Evolutionary conservation across 169 alveolate genomes (phyloP).

Genomic region (Cryptosporidium tyzzeri): DNA sequence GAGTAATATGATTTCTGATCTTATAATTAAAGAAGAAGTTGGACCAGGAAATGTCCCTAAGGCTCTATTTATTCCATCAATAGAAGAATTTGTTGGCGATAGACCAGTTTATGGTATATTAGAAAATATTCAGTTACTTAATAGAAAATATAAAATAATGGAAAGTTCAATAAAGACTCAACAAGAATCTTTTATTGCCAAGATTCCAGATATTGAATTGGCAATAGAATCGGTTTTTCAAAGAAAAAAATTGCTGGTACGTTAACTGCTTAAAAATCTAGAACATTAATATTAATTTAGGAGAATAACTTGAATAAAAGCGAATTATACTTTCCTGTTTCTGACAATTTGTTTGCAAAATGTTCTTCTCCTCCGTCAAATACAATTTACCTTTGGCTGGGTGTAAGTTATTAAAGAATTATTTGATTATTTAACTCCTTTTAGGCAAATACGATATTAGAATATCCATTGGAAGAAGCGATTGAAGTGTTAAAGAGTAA

Average conservation of each 20-base stretch:
- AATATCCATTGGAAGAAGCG: slow-evolving; percentile 89
- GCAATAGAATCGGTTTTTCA: slow-evolving; percentile 57
- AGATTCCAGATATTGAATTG: slow-evolving; percentile 67
- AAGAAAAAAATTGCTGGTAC: slow-evolving; percentile 54
- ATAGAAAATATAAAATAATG: slow-evolving; percentile 68
- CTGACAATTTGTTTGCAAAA: slow-evolving; percentile 87
- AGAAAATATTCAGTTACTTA: slow-evolving; percentile 53
- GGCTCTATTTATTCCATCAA: slow-evolving; percentile 58
- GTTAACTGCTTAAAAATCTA: background rate
- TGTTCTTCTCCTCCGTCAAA: slow-evolving; percentile 86
- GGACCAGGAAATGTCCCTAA: slow-evolving; percentile 65
- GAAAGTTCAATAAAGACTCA: slow-evolving; percentile 58
- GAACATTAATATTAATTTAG: background rate
- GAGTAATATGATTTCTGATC: slow-evolving; percentile 43
- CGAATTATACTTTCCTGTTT: slow-evolving; percentile 78
- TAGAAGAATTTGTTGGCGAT: slow-evolving; percentile 69
- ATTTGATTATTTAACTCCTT: slow-evolving; percentile 23
- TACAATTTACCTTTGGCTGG: slow-evolving; percentile 88
- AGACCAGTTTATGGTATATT: slow-evolving; percentile 8
- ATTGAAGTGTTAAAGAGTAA: slow-evolving; percentile 84
- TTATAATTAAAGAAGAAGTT: slow-evolving; percentile 52
- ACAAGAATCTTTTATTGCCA: slow-evolving; percentile 53
- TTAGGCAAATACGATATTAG: slow-evolving; percentile 90
- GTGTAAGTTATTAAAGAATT: slow-evolving; percentile 78
- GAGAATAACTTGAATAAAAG: slow-evolving; percentile 1